These are phyloP conservation scores for Phytopythium chamaehyphon DNA, from an alignment of 352 stramenopile species.

Conservation along the genomic window DNA sequence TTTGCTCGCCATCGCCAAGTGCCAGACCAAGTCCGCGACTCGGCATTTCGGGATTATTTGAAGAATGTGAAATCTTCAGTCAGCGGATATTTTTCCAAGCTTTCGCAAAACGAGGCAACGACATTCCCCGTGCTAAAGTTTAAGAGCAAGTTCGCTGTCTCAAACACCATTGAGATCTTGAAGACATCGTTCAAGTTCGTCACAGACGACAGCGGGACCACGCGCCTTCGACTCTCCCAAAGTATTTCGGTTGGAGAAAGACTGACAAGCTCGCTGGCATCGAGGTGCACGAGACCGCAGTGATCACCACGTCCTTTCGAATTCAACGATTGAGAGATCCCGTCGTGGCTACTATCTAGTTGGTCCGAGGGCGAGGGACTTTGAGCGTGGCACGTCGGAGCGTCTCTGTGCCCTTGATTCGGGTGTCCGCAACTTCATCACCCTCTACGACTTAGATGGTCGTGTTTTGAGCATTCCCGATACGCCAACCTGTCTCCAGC, in stretches of 20 bases:
- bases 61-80: conserved; percentile 11
- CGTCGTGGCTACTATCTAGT: conserved; percentile 13
- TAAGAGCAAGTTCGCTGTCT: conserved; percentile 15
- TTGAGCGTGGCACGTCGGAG: conserved; percentile 2
- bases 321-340: conserved; percentile 9
- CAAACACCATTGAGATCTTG: conserved; percentile 5
- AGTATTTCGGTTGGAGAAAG: conserved; percentile 15
- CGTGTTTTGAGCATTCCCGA: conserved; percentile 7
- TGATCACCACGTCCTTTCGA: conserved; percentile 7
- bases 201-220: neutral
- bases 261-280: conserved; percentile 8
- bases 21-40: conserved; percentile 5
- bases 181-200: neutral
- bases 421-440: conserved; percentile 9
- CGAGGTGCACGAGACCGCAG: conserved; percentile 6
- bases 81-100: neutral
- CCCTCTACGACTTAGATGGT: conserved; percentile 10
- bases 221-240: neutral
- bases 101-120: conserved; percentile 7
- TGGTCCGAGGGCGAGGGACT: conserved; percentile 5
- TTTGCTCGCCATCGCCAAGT: conserved; percentile 4
- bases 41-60: conserved; percentile 9
- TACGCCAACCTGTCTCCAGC: neutral
- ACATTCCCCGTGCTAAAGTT: conserved; percentile 8
- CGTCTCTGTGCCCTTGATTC: conserved; percentile 14